Conservation (phyloP, 2,329 filamentous ascomycete genomes). For the Trichoderma asperellum region DNA sequence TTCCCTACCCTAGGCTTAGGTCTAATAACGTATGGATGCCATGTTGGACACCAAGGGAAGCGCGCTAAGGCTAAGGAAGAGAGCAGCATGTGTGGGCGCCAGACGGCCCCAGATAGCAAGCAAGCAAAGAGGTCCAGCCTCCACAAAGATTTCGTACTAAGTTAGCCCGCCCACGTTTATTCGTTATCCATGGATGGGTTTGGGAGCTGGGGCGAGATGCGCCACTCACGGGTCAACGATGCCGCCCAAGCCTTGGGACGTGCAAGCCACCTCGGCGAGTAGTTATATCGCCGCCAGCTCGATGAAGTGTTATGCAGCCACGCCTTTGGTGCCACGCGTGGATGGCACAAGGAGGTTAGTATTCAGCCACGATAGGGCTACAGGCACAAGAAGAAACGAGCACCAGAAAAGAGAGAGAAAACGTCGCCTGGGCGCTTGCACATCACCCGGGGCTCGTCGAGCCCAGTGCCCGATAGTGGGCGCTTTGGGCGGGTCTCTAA, state of each 20-base stretch:
- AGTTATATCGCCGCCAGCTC: slow-evolving; percentile 21
- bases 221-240: slow-evolving; percentile 29
- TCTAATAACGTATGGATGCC: slow-evolving; percentile 29
- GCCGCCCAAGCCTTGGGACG: slow-evolving; percentile 23
- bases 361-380: slow-evolving; percentile 16
- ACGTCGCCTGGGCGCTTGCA: slow-evolving; percentile 8
- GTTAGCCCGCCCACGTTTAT: slow-evolving; percentile 28
- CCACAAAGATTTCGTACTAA: slow-evolving; percentile 27
- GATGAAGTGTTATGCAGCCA: slow-evolving; percentile 27
- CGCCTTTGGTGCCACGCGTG: slow-evolving; percentile 27
- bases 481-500: slow-evolving; percentile 25
- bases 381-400: neutral
- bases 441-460: slow-evolving; percentile 5
- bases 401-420: slow-evolving; percentile 8
- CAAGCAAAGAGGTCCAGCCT: slow-evolving; percentile 28
- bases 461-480: slow-evolving; percentile 25
- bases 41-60: slow-evolving; percentile 27
- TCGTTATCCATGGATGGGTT: slow-evolving; percentile 26
- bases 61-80: slow-evolving; percentile 21
- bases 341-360: neutral
- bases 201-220: slow-evolving; percentile 27
- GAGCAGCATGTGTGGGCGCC: slow-evolving; percentile 19
- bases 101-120: slow-evolving; percentile 27
- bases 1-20: slow-evolving; percentile 25
- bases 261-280: slow-evolving; percentile 27